Evolutionary conservation across 1,139 yeast genomes (phyloP).

Genomic region (Pichia norvegensis): DNA sequence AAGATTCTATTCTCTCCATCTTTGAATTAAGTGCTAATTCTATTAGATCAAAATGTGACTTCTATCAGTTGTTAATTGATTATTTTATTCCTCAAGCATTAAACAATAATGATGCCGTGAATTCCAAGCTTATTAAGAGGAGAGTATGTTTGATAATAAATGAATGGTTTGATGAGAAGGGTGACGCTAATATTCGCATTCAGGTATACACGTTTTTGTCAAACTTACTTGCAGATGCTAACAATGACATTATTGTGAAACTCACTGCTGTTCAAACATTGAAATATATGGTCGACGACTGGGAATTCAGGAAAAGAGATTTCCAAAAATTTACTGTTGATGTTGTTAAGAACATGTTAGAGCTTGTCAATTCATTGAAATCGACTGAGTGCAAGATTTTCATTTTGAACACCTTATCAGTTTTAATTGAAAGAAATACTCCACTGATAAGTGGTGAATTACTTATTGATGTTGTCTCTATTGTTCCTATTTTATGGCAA

Average conservation of each 20-base stretch:
- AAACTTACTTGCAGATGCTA: conserved; percentile 33
- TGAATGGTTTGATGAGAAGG: conserved; percentile 72
- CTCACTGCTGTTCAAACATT: conserved; percentile 70
- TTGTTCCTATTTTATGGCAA: conserved; percentile 75
- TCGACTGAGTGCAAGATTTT: conserved; percentile 70
- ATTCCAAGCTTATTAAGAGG: conserved; percentile 60
- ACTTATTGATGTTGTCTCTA: conserved; percentile 45
- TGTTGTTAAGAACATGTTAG: conserved; percentile 42
- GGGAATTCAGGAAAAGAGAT: conserved; percentile 67
- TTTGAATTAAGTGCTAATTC: conserved; percentile 71
- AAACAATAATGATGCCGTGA: conserved; percentile 33
- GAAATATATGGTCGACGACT: conserved; percentile 65
- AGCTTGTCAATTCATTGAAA: conserved; percentile 40
- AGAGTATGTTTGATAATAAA: conserved; percentile 67
- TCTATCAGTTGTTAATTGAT: conserved; percentile 38
- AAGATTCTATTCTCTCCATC: conserved; percentile 74
- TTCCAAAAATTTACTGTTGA: conserved; percentile 59
- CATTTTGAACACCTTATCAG: conserved; percentile 58
- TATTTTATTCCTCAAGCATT: conserved; percentile 54
- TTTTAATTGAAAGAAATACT: conserved; percentile 56
- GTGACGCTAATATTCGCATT: conserved; percentile 51
- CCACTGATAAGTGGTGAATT: conserved; percentile 49
- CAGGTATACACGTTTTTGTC: conserved; percentile 51
- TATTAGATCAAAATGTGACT: conserved; percentile 52
- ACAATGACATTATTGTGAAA: conserved; percentile 66